Percentiles rank a stretch among this genome's conserved stretches.
phyloP scores from a whole-genome alignment of 306 rosid genomes.

The Cyclanthera cordifolia region DNA sequence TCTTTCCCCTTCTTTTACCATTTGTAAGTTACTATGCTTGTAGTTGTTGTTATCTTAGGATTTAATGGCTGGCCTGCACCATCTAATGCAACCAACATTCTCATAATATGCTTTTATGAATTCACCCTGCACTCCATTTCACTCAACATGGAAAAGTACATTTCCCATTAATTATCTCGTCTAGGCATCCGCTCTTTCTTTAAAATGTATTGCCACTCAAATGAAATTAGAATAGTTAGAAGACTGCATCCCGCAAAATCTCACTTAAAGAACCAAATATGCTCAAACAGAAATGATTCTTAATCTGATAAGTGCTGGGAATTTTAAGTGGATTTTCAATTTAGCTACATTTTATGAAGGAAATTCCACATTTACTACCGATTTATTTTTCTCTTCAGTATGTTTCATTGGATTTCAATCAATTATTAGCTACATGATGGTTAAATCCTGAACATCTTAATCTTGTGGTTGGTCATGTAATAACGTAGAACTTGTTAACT shows the following conservation, averaged over 20 bases:
- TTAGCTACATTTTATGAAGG: not conserved
- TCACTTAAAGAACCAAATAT: not conserved
- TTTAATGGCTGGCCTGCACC: not conserved
- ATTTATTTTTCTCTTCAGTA: not conserved
- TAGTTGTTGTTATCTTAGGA: not conserved
- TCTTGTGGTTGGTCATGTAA: not conserved
- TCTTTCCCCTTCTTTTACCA: too few species aligned
- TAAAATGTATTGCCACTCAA: not conserved
- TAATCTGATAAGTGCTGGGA: not conserved
- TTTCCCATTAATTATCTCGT: not conserved
- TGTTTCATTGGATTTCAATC: not conserved
- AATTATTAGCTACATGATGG: not conserved
- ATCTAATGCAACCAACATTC: not conserved
- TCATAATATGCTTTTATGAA: not conserved
- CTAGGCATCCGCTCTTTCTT: not conserved
- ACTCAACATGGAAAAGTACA: not conserved
- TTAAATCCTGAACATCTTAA: not conserved
- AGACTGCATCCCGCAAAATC: not conserved
- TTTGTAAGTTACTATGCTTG: not conserved
- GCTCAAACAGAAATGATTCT: not conserved
- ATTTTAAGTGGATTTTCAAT: not conserved
- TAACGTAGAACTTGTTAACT: conserved; percentile 11
- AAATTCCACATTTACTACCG: not conserved
- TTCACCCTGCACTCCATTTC: not conserved
- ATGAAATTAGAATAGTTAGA: not conserved